phyloP scores from a whole-genome alignment of 176 grass and related monocot genomes.

The Pontederia paniculata region DNA sequence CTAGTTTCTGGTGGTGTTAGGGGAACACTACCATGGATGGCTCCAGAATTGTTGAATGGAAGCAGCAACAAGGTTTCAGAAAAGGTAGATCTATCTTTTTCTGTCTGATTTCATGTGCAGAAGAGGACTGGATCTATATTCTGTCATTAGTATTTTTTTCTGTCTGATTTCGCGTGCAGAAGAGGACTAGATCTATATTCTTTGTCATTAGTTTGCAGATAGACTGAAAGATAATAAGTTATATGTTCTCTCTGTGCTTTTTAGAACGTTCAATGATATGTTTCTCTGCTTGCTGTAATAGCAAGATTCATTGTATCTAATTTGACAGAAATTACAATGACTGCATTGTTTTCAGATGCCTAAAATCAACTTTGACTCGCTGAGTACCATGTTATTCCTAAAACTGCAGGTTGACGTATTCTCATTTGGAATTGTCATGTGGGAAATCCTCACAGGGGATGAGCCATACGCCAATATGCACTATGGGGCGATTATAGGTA shows the following conservation, averaged over 20 bases:
- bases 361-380: background rate
- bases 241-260: too few relatives aligned
- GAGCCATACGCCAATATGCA: conserved; percentile 90
- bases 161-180: too few relatives aligned
- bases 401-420: conserved; percentile 66
- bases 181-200: too few relatives aligned
- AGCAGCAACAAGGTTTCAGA: conserved; percentile 84
- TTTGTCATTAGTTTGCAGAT: too few relatives aligned
- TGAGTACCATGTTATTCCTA: background rate
- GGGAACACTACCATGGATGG: conserved; percentile 83
- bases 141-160: too few relatives aligned
- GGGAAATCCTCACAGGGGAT: conserved; percentile 80
- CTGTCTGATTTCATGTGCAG: too few relatives aligned
- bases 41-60: conserved; percentile 76
- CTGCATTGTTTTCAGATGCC: background rate
- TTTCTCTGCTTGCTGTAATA: too few relatives aligned
- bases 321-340: too few relatives aligned
- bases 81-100: conserved; percentile 35
- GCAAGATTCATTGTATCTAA: too few relatives aligned
- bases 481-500: conserved; percentile 89
- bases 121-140: too few relatives aligned
- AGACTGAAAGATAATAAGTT: too few relatives aligned
- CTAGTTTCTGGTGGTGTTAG: conserved; percentile 85
- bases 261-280: too few relatives aligned
- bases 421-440: conserved; percentile 80